Percentiles rank a stretch among this genome's conserved stretches.
Conservation (phyloP, 306 rosid species). For the Elaeagnus macrophylla region DNA sequence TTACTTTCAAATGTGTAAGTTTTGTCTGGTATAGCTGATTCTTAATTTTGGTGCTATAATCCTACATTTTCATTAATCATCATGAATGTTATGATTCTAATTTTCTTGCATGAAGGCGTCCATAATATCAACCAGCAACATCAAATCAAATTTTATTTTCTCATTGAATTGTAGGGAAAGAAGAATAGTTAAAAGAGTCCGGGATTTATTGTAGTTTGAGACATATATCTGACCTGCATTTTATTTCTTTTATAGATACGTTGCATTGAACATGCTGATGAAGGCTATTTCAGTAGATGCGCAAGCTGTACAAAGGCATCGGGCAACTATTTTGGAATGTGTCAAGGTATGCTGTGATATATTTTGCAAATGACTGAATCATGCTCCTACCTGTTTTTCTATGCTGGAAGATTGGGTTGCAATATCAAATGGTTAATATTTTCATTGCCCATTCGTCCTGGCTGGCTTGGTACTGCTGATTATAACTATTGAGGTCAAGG, state of each 20-base stretch:
- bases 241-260: slow-evolving; percentile 46
- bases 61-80: too few species aligned
- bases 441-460: too few species aligned
- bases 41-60: too few species aligned
- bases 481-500: too few species aligned
- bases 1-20: too few species aligned
- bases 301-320: slow-evolving; percentile 98
- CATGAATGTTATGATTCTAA: too few species aligned
- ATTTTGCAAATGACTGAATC: slow-evolving; percentile 5
- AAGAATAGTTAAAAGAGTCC: not conserved
- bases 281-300: slow-evolving; percentile 86
- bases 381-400: not conserved
- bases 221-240: not conserved
- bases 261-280: slow-evolving; percentile 94
- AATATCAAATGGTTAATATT: too few species aligned
- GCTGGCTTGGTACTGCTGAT: too few species aligned
- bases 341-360: slow-evolving; percentile 56
- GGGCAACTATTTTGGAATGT: slow-evolving; percentile 89
- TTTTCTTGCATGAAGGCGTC: too few species aligned
- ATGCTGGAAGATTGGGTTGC: not conserved
- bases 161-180: not conserved
- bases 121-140: too few species aligned
- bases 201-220: slow-evolving; percentile 6
- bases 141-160: too few species aligned
- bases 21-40: too few species aligned